Evolutionary conservation across 192 early-diverging fungal genomes (phyloP), one percentile per base, ranked within the genome.

Genomic region (Entophlyctis luteolus): DNA sequence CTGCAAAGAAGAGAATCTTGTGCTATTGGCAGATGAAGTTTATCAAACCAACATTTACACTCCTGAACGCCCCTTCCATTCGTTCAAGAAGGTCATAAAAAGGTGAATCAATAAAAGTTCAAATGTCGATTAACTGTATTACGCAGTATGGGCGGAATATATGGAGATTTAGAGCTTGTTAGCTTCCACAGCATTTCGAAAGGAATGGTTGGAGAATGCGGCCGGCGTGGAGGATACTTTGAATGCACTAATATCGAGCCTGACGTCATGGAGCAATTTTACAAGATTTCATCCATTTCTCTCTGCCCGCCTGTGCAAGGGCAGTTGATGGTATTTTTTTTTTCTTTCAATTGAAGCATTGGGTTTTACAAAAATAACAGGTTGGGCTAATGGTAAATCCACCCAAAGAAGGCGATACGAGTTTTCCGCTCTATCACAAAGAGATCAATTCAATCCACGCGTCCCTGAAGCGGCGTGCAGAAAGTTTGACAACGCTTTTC

Each of bases 121-220:
- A 54, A 27, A 28, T 14, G n/a, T 65, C 34, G 4, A 48, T 65
- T 52, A n/a, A n/a, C n/a, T n/a, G n/a, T 25, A 16, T 52, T 25
- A 18, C 56, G 14, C 48, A 73, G 88, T 45, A 89, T 93, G 85
- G 87, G 85, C 5, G 77, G 84, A 2, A 60, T 71, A 2, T 90
- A 90, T 62, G 77, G 83, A 10, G 74, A 86, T 50, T 75, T 91
- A 20, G 95, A 99, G 80, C 79, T 99, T 56, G 85, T 99, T 62
- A 95, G 93, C 29, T 96, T 96, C 84, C 94, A 99, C 84, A 90
- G 87, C 34, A 88, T 94, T 49, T 96, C 94, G 52, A 99, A 99
- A 79, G 96, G 96, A 63, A 92, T 96, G 93, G 73, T 99, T 50
- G 96, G 96, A 67, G 96, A 99, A 77, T 99, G 96, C 73, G 96